Conservation (phyloP, 192 early-diverging fungal species). For the Anaeromyces robustus region DNA sequence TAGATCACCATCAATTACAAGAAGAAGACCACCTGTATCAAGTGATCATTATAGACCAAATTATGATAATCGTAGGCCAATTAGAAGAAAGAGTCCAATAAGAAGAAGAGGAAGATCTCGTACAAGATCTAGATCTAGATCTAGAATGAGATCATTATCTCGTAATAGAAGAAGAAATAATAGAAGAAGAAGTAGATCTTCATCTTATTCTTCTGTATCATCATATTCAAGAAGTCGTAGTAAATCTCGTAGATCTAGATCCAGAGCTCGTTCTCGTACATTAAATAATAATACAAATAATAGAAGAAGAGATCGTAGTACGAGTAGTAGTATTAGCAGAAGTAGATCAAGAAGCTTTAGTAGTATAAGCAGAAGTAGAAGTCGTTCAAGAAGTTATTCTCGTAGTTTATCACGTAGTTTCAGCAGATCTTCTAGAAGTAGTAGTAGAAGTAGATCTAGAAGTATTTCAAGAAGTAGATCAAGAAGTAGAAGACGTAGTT, state of each 20-base stretch:
- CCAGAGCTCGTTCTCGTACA: neutral
- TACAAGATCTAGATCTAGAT: neutral
- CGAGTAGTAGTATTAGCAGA: neutral
- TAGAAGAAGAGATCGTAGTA: neutral
- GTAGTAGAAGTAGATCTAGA: neutral
- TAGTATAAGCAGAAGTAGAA: neutral
- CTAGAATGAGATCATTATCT: neutral
- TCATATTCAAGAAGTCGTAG: neutral
- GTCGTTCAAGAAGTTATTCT: neutral
- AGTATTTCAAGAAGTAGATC: neutral
- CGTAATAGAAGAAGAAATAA: neutral
- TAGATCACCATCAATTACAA: neutral
- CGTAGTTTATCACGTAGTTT: neutral
- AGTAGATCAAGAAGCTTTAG: neutral
- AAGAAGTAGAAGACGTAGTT: neutral
- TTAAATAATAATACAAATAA: neutral
- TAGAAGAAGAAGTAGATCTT: neutral
- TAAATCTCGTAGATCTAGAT: neutral
- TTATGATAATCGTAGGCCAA: neutral
- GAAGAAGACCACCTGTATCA: neutral
- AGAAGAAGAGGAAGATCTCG: neutral
- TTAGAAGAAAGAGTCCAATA: neutral
- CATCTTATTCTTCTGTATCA: neutral
- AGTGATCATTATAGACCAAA: neutral
- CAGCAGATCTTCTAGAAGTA: neutral